Percentiles rank a stretch among this genome's conserved stretches.
These are phyloP conservation scores for Aspergillus udagawae DNA, from an alignment of 2,329 filamentous ascomycete species.

Conservation along the genomic window DNA sequence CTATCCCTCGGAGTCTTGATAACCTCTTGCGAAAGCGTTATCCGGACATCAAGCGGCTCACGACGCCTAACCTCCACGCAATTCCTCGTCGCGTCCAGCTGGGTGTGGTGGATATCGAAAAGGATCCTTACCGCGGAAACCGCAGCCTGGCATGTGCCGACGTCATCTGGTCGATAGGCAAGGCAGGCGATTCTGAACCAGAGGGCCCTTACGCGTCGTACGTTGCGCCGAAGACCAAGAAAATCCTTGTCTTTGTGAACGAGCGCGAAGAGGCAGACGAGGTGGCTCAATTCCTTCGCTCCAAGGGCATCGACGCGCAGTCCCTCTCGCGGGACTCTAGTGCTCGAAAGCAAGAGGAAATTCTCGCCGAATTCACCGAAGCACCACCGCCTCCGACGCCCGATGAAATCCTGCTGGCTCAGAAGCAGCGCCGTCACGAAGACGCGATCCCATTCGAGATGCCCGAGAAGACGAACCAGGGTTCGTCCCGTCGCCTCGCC, in stretches of 20 bases:
- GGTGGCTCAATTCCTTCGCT: slow-evolving; percentile 71
- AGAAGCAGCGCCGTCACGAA: slow-evolving; percentile 27
- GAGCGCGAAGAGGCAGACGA: slow-evolving; percentile 85
- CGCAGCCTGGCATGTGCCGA: slow-evolving; percentile 91
- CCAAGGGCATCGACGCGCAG: slow-evolving; percentile 84
- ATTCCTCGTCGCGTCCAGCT: slow-evolving; percentile 93
- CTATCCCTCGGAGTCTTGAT: slow-evolving; percentile 87
- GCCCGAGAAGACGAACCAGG: slow-evolving; percentile 30
- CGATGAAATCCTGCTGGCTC: slow-evolving; percentile 30
- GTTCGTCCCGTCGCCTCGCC: slow-evolving; percentile 51
- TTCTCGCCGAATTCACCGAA: slow-evolving; percentile 69
- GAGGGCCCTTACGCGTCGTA: slow-evolving; percentile 30
- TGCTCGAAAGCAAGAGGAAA: slow-evolving; percentile 71
- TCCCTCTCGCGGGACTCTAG: slow-evolving; percentile 81
- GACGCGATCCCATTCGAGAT: slow-evolving; percentile 40
- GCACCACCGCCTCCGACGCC: slow-evolving; percentile 33
- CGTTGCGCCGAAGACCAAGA: slow-evolving; percentile 62
- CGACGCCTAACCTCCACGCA: slow-evolving; percentile 92
- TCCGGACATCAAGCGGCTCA: slow-evolving; percentile 77
- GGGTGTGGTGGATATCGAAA: slow-evolving; percentile 85
- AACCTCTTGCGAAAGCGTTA: slow-evolving; percentile 76
- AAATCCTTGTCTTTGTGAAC: slow-evolving; percentile 94
- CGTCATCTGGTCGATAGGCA: slow-evolving; percentile 88
- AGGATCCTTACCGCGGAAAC: slow-evolving; percentile 90
- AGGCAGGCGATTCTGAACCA: slow-evolving; percentile 56